Evolutionary conservation across 805 yeast genomes (phyloP), one percentile per base, ranked within the genome.

Genomic region (Candida tibetensis): DNA sequence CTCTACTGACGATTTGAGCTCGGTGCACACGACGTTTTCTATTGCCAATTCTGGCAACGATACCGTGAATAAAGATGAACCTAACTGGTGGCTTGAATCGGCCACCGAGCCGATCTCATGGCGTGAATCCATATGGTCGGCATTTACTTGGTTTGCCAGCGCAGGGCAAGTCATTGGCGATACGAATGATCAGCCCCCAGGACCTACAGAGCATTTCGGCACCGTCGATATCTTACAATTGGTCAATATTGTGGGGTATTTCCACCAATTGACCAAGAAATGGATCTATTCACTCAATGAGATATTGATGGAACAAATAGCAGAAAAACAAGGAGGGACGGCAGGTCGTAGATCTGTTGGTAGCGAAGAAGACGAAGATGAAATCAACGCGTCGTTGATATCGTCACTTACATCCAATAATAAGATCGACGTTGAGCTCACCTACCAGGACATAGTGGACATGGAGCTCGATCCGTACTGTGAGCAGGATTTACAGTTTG

Each of bases 101-200:
- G 68, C 69, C 9, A 66, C 76, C 1, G 78, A 74, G 34, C 66
- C 79, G 1, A 55, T 70, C 16, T 70, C 83, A 1, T 72, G 85
- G 74, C 66, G 69, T 37, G 81, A 79, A 47, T 64, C 74, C 28
- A 64, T 81, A 1, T 81, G 85, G 85, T 68, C 75, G 37, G 89
- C 89, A 1, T 73, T 85, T 41, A 64, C 84, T 15, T 85, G 93
- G 93, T 85, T 91, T 88, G 95, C 95, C 2, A 74, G 85, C 21
- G 91, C 93, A 1, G 95, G 93, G 6, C 84, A 81, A 42, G 55
- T 50, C 4, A 45, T 44, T 51, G 8, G 52, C 58, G 18, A 30
- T 12, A 6, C 14, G 7, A 26, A 14, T 16, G n/a, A 17, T 13
- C 30, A 15, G n/a, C 22, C 28, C 13, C 17, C 29, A 3, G 15